These are phyloP conservation scores for Aspergillus eucalypticola DNA, from an alignment of 2,329 filamentous ascomycete genomes.

Conservation along the genomic window DNA sequence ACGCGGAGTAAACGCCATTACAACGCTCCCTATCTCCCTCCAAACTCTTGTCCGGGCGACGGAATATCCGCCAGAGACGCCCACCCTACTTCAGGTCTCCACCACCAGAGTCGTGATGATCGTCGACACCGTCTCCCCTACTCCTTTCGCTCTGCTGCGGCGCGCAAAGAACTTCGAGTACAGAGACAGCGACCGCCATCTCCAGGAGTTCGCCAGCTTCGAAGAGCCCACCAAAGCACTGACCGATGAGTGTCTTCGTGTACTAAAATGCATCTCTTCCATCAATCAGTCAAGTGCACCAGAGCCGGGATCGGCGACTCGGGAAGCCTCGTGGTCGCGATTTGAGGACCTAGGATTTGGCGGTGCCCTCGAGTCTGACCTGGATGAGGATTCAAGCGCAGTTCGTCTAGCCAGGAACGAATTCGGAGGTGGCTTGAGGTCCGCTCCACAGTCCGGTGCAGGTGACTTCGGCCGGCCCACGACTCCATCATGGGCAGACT, in stretches of 20 bases:
- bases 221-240: constrained; percentile 85
- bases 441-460: constrained; percentile 66
- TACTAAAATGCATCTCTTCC: constrained; percentile 82
- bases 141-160: constrained; percentile 85
- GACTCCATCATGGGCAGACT: constrained; percentile 97
- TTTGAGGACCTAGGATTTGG: constrained; percentile 95
- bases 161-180: constrained; percentile 95
- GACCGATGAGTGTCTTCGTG: constrained; percentile 90
- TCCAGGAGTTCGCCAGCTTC: constrained; percentile 83
- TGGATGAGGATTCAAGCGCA: constrained; percentile 58
- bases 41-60: constrained; percentile 89
- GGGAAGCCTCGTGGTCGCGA: constrained; percentile 91
- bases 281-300: constrained; percentile 82
- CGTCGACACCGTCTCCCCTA: constrained; percentile 90
- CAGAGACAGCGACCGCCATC: constrained; percentile 78
- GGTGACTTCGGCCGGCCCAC: constrained; percentile 76
- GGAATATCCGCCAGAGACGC: constrained; percentile 84
- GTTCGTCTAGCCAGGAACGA: constrained; percentile 35
- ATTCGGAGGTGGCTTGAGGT: constrained; percentile 57
- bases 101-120: constrained; percentile 96
- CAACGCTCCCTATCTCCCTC: constrained; percentile 82
- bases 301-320: constrained; percentile 68
- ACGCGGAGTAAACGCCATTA: constrained; percentile 73
- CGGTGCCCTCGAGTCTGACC: constrained; percentile 67
- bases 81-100: constrained; percentile 71